Percentiles rank a stretch among this genome's conserved stretches.
phyloP scores from a whole-genome alignment of 805 yeast genomes.

The Hanseniaspora mollemarum region DNA sequence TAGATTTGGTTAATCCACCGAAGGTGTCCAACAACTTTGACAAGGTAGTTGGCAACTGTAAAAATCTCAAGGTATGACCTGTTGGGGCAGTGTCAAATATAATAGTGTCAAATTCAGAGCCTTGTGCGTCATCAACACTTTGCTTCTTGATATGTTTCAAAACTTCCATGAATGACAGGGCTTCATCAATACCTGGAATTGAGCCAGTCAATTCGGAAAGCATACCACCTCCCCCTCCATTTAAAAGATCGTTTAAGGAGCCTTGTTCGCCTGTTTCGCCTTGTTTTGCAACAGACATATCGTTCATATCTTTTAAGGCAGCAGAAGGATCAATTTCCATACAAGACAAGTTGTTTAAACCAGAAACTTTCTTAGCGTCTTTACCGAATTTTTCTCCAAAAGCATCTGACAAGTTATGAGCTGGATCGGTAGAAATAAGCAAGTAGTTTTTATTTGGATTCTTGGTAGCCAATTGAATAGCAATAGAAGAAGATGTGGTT shows the following conservation, averaged over 20 bases:
- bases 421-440: conserved; percentile 94
- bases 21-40: conserved; percentile 79
- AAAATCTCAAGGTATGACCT: conserved; percentile 90
- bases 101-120: conserved; percentile 62
- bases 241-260: conserved; percentile 31
- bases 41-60: conserved; percentile 86
- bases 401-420: conserved; percentile 94
- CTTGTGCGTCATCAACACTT: conserved; percentile 25
- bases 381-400: conserved; percentile 97
- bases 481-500: conserved; percentile 89
- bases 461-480: conserved; percentile 78
- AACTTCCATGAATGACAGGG: conserved; percentile 94
- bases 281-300: conserved; percentile 31
- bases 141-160: conserved; percentile 88
- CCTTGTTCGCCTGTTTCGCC: conserved; percentile 35
- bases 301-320: conserved; percentile 77
- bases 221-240: conserved; percentile 28
- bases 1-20: conserved; percentile 69
- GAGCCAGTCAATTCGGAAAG: conserved; percentile 78
- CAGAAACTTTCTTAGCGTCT: conserved; percentile 89
- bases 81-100: conserved; percentile 99
- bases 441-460: conserved; percentile 74
- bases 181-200: conserved; percentile 98
- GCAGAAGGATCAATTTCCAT: conserved; percentile 98
- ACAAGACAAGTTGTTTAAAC: conserved; percentile 77